Percentiles rank a stretch among this genome's conserved stretches.
Evolutionary conservation across 768 basidiomycete species (phyloP).

Genomic region (Tylopilus sp.): DNA sequence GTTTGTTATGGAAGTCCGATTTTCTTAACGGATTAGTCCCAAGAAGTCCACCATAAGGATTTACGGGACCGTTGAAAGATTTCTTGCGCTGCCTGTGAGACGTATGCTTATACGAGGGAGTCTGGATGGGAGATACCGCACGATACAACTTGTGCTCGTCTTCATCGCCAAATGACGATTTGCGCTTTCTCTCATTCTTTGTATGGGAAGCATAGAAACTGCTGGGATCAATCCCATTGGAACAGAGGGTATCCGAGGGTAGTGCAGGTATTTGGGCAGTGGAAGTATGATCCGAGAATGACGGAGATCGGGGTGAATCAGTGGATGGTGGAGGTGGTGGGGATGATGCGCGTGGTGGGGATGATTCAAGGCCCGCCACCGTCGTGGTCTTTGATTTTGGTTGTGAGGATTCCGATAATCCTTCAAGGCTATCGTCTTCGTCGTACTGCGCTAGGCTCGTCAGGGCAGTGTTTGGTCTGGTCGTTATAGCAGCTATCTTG

Average conservation of each 20-base stretch:
- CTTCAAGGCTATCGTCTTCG: conserved; percentile 38
- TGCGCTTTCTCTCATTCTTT: conserved; percentile 38
- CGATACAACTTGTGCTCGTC: conserved; percentile 22
- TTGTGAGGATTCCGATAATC: conserved; percentile 15
- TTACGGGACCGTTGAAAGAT: conserved; percentile 27
- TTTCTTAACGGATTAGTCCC: conserved; percentile 35
- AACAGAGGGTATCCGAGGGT: conserved; percentile 21
- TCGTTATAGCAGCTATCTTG: conserved; percentile 46
- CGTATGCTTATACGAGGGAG: conserved; percentile 23
- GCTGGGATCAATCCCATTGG: conserved; percentile 30
- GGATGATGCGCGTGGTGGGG: conserved; percentile 32
- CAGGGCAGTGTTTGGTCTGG: conserved; percentile 33
- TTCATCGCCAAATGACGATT: conserved; percentile 35
- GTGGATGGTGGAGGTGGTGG: conserved; percentile 34
- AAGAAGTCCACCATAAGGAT: conserved; percentile 34
- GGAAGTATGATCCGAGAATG: conserved; percentile 30
- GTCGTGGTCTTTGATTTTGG: conserved; percentile 18
- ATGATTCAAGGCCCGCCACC: conserved; percentile 22
- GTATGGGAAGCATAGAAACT: conserved; percentile 37
- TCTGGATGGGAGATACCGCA: conserved; percentile 18
- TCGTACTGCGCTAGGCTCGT: conserved; percentile 39
- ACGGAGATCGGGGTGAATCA: conserved; percentile 30
- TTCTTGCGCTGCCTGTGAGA: conserved; percentile 23
- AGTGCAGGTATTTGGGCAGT: conserved; percentile 14
- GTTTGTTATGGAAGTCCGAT: conserved; percentile 22